Evolutionary conservation across 2,329 filamentous ascomycete species (phyloP), one percentile per base, ranked within the genome.

Genomic region (Periconia sp.): DNA sequence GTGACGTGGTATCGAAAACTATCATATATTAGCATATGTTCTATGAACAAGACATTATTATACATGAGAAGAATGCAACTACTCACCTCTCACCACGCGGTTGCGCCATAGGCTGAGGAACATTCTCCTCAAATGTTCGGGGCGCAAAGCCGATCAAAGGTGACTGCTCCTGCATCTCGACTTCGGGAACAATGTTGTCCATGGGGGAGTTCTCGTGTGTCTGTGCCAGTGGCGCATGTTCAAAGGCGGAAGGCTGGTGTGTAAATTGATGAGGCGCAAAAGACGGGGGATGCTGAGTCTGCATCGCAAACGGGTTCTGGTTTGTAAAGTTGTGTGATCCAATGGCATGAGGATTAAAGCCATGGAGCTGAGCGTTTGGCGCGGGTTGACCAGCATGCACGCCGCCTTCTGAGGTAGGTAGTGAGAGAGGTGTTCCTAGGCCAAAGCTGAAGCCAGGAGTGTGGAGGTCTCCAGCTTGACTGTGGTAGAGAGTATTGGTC

Each of bases 1-100:
- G 89, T 94, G 36, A 89, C 87, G 65, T 94, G 88, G 65, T 89
- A 97, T 28, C 94, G 89, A 65, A 96, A 96, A 50, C 82, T 85
- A 52, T 13, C 7, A 9, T 7, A 16, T n/a, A 48, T 69, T 46
- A 71, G 64, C 43, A 44, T 28, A 18, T 32, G 26, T 13, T 10
- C 11, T n/a, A n/a, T n/a, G n/a, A n/a, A n/a, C n/a, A n/a, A 12
- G 9, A 37, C 1, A 36, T 12, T n/a, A 8, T 11, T 17, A 15
- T 18, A 37, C 9, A 12, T 16, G 15, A n/a, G 44, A 38, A 28
- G 15, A 25, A 30, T 16, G 24, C 12, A 30, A 16, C 13, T 12
- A 70, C 74, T 59, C 60, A 78, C 76, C 76, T 78, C 52, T 80
- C 75, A 25, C 63, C 70, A 7, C 70, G 66, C 17, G 70, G 65